Evolutionary conservation across 2,329 filamentous ascomycete species (phyloP).

Genomic region (Berkeleyomyces rouxiae): DNA sequence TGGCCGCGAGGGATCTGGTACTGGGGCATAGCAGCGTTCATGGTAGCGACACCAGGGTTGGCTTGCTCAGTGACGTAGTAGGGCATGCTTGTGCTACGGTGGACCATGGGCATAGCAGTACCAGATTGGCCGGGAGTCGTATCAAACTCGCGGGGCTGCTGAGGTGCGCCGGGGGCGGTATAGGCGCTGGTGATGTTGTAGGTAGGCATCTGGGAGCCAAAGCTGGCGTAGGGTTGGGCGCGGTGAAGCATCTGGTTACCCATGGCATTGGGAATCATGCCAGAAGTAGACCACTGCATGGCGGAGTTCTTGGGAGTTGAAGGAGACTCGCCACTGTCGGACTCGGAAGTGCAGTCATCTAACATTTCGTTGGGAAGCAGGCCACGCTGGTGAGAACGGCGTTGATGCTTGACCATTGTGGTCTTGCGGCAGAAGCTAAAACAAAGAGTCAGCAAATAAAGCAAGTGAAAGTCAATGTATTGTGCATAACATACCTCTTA

Average conservation of each 20-base stretch:
- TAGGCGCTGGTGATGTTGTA: conserved; percentile 22
- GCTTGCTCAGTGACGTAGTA: conserved; percentile 45
- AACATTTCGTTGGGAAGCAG: conserved; percentile 36
- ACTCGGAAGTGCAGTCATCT: conserved; percentile 39
- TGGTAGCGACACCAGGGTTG: conserved; percentile 44
- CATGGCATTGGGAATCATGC: conserved; percentile 23
- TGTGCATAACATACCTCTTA: conserved; percentile 33
- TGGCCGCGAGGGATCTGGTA: conserved; percentile 37
- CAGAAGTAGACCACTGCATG: conserved; percentile 34
- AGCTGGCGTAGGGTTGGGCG: conserved; percentile 38
- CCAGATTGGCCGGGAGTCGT: conserved; percentile 23
- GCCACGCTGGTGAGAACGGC: conserved; percentile 43
- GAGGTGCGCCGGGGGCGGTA: conserved; percentile 11
- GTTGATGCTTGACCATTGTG: conserved; percentile 52
- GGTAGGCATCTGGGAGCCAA: conserved; percentile 31
- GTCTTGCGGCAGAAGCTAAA: conserved; percentile 54
- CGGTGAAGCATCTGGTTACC: conserved; percentile 30
- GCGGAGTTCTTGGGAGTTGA: conserved; percentile 38
- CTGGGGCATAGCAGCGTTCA: conserved; percentile 34
- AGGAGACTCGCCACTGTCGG: conserved; percentile 41
- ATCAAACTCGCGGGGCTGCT: conserved; percentile 25
- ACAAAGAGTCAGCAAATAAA: conserved; percentile 14
- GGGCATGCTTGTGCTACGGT: conserved; percentile 31
- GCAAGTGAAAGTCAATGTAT: too few relatives aligned
- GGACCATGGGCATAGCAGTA: conserved; percentile 28